phyloP scores from a whole-genome alignment of 305 asterid species.

The Solanum hybrid region DNA sequence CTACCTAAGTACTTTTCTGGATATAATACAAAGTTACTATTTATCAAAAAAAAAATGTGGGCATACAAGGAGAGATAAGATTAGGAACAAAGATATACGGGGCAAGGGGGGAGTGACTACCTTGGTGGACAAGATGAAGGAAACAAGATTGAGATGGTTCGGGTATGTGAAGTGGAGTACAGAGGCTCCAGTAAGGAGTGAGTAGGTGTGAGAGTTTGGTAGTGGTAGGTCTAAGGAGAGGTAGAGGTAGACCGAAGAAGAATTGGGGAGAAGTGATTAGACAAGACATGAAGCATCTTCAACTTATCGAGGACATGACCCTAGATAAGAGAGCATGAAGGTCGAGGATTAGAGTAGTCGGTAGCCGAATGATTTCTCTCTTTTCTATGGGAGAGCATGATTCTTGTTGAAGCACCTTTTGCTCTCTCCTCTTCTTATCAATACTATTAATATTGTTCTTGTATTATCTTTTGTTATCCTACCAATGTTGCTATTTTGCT shows the following conservation, averaged over 20 bases:
- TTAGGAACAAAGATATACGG: not conserved
- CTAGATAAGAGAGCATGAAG: not conserved
- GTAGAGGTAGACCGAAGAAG: not conserved
- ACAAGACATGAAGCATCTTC: not conserved
- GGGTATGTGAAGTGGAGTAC: not conserved
- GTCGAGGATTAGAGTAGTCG: not conserved
- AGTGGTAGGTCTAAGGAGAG: not conserved
- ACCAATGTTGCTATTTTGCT: not conserved
- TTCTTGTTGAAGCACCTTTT: not conserved
- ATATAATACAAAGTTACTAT: not conserved
- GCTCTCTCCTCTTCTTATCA: not conserved
- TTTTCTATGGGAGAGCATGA: not conserved
- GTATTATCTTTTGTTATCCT: not conserved
- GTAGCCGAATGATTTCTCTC: not conserved
- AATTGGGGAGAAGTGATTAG: not conserved
- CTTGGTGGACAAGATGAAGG: not conserved
- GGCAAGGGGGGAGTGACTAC: not conserved
- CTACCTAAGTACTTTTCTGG: not conserved
- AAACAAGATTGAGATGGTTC: not conserved
- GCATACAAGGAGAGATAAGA: not conserved
- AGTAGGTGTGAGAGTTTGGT: not conserved
- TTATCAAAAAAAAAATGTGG: not conserved
- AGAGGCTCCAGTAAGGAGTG: not conserved
- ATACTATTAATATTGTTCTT: not conserved
- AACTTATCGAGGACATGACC: not conserved